These are phyloP conservation scores for Atalantia buxifolia DNA, from an alignment of 345 rosid genomes.

Conservation along the genomic window DNA sequence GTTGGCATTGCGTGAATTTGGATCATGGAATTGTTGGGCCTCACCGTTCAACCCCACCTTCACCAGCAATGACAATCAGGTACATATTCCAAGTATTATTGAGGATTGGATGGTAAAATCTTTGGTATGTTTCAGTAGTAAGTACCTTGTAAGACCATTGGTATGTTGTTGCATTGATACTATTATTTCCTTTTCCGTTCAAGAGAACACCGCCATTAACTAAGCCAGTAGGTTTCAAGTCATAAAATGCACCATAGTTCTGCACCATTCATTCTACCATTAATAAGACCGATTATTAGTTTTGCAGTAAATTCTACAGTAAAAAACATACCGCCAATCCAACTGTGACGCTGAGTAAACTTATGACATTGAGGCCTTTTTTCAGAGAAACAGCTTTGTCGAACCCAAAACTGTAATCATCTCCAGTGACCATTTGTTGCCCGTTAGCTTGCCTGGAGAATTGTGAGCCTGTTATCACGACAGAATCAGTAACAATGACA, in stretches of 20 bases:
- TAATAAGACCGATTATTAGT: background rate
- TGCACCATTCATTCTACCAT: background rate
- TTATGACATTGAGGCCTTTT: constrained; percentile 17
- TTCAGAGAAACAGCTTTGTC: constrained; percentile 14
- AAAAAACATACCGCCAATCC: constrained; percentile 30
- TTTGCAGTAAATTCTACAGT: background rate
- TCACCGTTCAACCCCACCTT: constrained; percentile 35
- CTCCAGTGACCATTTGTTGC: background rate
- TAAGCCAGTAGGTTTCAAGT: constrained; percentile 19
- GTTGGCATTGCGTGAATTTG: background rate
- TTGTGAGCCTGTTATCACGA: background rate
- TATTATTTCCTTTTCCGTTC: background rate
- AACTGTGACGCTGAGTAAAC: constrained; percentile 29
- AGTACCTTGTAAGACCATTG: constrained; percentile 24
- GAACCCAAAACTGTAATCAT: constrained; percentile 4
- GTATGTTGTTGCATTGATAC: constrained; percentile 11
- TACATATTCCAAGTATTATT: background rate
- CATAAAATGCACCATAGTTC: constrained; percentile 42
- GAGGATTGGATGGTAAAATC: background rate
- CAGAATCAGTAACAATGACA: background rate
- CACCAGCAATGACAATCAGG: background rate
- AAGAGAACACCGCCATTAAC: constrained; percentile 32
- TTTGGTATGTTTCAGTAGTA: background rate
- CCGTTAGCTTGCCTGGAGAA: constrained; percentile 12
- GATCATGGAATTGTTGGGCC: constrained; percentile 4